Conservation (phyloP, 139 green algal genomes). For the Nannochloris sp. region DNA sequence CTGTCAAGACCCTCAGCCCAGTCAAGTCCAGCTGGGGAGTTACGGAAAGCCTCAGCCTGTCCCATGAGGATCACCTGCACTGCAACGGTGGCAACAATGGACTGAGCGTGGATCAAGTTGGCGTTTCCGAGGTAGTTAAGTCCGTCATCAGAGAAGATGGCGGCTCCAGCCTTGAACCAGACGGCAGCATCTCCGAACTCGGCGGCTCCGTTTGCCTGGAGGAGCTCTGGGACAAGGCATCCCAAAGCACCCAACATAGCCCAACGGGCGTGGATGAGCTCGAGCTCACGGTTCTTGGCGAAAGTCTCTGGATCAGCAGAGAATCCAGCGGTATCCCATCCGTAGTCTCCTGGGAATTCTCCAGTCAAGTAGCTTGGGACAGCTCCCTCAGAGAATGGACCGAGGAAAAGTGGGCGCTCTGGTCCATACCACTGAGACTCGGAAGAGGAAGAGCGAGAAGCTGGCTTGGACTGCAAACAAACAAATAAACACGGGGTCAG, state of each 20-base stretch:
- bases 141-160: slow-evolving; percentile 80
- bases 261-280: slow-evolving; percentile 80
- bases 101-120: slow-evolving; percentile 88
- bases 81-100: slow-evolving; percentile 83
- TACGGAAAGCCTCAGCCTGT: slow-evolving; percentile 38
- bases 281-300: slow-evolving; percentile 43
- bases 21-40: slow-evolving; percentile 41
- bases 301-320: slow-evolving; percentile 94
- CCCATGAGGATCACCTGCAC: slow-evolving; percentile 75
- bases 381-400: slow-evolving; percentile 68
- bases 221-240: slow-evolving; percentile 47
- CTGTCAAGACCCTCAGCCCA: slow-evolving; percentile 50
- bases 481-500: no score
- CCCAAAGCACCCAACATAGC: slow-evolving; percentile 89
- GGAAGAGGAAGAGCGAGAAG: slow-evolving; percentile 1
- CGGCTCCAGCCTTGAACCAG: slow-evolving; percentile 94
- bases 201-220: slow-evolving; percentile 33
- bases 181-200: slow-evolving; percentile 65
- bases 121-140: slow-evolving; percentile 94
- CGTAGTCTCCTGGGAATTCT: slow-evolving; percentile 93
- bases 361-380: slow-evolving; percentile 45
- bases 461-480: slow-evolving; percentile 23
- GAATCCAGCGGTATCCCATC: slow-evolving; percentile 93
- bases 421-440: slow-evolving; percentile 55
- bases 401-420: slow-evolving; percentile 80